Evolutionary conservation across 352 stramenopile species (phyloP), one percentile per base, ranked within the genome.

Genomic region (Phytophthora citrophthora): DNA sequence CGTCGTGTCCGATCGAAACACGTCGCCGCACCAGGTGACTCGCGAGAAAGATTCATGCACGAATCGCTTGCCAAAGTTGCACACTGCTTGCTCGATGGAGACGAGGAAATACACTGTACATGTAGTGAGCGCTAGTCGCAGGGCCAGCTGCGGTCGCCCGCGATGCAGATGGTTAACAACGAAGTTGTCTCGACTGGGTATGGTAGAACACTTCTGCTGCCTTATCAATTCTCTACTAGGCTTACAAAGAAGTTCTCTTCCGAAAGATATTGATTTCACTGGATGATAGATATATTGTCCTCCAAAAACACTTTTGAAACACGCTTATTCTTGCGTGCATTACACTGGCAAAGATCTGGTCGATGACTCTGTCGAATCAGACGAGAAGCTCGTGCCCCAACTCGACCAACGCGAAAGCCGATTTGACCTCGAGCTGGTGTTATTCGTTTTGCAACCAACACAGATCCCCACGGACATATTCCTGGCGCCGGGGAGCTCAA

Each of bases 401-500:
- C 69, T 54, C 5, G 65, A 72, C 45, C 45, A 70, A 5, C 65
- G 45, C 39, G 52, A 66, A 0, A 61, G 2, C 29, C 66, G 40
- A 11, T 39, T 50, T 7, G 49, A 48, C 6, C 31, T 38, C 13
- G 60, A 64, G 12, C 31, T 36, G 26, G 5, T 52, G 15, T 51
- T 55, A n/a, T 27, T 29, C 4, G 41, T 75, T 50, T 63, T 77
- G 50, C 70, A 81, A 8, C 54, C 50, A 1, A 78, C 59, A 45
- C 73, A 81, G 31, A 81, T 38, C 3, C 66, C 60, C 20, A 75
- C 61, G 2, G 20, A 54, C 10, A 46, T 74, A 26, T 71, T 67
- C 16, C 53, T 56, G 8, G 48, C 67, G 10, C 70, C 68, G 2
- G 68, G 59, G 11, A 85, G 23, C 32, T 83, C 62, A 24, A 85